Conservation (phyloP, 2,329 filamentous ascomycete genomes). For the Septoria petroselini region DNA sequence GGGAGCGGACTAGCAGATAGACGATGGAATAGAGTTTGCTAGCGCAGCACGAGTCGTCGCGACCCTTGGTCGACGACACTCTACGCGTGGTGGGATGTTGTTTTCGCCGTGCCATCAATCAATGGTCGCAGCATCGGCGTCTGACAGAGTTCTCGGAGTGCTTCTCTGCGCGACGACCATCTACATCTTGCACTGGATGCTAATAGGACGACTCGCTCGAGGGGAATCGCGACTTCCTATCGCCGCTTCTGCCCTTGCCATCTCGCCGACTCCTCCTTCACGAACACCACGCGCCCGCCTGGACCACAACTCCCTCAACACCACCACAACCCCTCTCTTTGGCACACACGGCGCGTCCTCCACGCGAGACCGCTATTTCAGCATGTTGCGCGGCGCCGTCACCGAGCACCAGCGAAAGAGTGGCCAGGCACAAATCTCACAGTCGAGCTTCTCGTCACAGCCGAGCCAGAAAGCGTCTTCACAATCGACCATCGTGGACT, state of each 20-base stretch:
- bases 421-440: constrained; percentile 39
- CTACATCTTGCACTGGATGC: constrained; percentile 32
- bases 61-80: neutral
- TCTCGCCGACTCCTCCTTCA: constrained; percentile 14
- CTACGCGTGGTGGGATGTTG: neutral
- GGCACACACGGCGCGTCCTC: constrained; percentile 1
- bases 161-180: constrained; percentile 18
- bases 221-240: constrained; percentile 31
- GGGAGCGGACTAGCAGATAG: neutral
- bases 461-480: constrained; percentile 49
- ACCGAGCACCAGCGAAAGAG: constrained; percentile 40
- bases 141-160: constrained; percentile 12
- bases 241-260: constrained; percentile 15
- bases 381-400: constrained; percentile 45
- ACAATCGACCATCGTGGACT: constrained; percentile 24
- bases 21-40: neutral
- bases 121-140: constrained; percentile 7
- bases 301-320: constrained; percentile 11
- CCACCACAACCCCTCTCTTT: constrained; percentile 5
- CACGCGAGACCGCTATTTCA: constrained; percentile 18
- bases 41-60: neutral
- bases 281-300: constrained; percentile 19
- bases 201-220: constrained; percentile 29
- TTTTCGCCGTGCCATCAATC: neutral
- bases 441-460: constrained; percentile 58